phyloP scores from a whole-genome alignment of 176 grass and related monocot species.

The Oryza longistaminata region DNA sequence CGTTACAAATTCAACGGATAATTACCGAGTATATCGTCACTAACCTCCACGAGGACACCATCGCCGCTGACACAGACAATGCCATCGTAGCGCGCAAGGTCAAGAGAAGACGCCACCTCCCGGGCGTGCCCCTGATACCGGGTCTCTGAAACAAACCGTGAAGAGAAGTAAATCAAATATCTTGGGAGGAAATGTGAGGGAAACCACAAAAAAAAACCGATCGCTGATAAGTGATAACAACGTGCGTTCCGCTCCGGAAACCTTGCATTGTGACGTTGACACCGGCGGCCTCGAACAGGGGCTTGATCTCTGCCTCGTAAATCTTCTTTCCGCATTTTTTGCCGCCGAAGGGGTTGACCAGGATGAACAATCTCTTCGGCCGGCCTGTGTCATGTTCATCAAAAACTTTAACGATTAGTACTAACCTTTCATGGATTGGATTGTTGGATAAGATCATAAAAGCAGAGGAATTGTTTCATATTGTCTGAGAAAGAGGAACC shows the following conservation, averaged over 20 bases:
- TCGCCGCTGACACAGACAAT: slow-evolving; percentile 83
- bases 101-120: slow-evolving; percentile 63
- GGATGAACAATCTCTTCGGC: slow-evolving; percentile 53
- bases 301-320: slow-evolving; percentile 62
- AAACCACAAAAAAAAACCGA: not conserved
- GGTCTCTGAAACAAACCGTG: slow-evolving; percentile 54
- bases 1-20: not conserved
- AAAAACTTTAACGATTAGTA: not conserved
- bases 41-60: slow-evolving; percentile 82
- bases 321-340: slow-evolving; percentile 63
- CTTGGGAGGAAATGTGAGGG: not conserved
- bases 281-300: slow-evolving; percentile 57
- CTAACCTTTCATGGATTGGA: not conserved
- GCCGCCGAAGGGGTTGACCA: slow-evolving; percentile 86
- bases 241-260: not conserved
- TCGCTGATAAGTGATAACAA: not conserved
- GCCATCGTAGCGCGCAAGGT: slow-evolving; percentile 60
- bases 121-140: slow-evolving; percentile 59
- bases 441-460: not conserved
- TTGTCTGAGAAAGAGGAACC: not conserved
- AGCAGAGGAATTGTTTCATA: not conserved
- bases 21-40: not conserved
- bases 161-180: not conserved
- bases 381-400: slow-evolving; percentile 39
- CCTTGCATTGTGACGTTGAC: slow-evolving; percentile 67